Evolutionary conservation across 192 early-diverging fungal genomes (phyloP), one percentile per base, ranked within the genome.

Genomic region (Coemansia erecta): DNA sequence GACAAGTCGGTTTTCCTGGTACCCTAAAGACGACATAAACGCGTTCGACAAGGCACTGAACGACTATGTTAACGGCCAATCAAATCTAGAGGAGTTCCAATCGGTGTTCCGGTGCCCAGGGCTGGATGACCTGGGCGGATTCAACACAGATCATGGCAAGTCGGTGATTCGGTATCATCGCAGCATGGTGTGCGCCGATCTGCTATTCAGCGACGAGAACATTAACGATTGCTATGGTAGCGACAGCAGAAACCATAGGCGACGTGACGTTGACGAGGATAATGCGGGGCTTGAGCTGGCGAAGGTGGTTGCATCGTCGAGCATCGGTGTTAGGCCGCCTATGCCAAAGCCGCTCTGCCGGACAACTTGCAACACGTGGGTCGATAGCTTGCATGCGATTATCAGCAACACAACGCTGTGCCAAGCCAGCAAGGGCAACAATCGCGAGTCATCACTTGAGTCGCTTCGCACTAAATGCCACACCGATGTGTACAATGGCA

Each of bases 21-120:
- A 64, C 45, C 77, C 77, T 21, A 66, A 68, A 9, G 61, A 80
- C 52, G 63, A 73, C 11, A 67, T 80, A 41, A 17, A 42, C 4
- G 77, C 77, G 17, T 80, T 80, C 26, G 77, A 80, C 53, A 64
- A 63, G 60, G 66, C 77, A 2, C 59, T 80, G 23, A 72, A 55
- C 63, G 77, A 80, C 33, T 80, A 80, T 62, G 66, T 80, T 8
- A 61, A 56, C 33, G 63, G 77, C 4, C 77, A 66, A 26, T 56
- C 70, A 7, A 73, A 66, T 56, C 51, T 70, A 3, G 77, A 80
- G 12, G 70, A 80, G 61, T 80, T 80, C 37, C 77, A 80, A 41
- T 61, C 71, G 10, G 70, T 80, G 31, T 80, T 80, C 50, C 77
- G 77, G 24, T 80, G 77, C 42, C 21, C 66, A 0, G 71, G 70